These are phyloP conservation scores for Vitis hybrid DNA, from an alignment of 177 flowering plant genomes.

Conservation along the genomic window DNA sequence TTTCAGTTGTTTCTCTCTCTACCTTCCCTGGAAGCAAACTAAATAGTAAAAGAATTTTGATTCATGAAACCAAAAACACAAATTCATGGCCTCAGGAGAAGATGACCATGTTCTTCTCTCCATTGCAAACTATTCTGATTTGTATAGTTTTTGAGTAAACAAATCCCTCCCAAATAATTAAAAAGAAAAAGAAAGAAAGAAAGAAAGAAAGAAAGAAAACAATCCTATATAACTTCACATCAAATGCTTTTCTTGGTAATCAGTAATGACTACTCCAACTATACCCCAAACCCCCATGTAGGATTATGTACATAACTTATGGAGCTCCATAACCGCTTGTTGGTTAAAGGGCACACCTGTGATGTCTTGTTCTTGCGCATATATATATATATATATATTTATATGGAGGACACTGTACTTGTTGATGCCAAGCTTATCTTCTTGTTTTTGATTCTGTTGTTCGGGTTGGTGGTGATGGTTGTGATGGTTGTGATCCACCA, in stretches of 20 bases:
- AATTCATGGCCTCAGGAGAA: background rate
- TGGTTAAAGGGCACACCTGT: constrained; percentile 4
- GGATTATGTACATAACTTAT: constrained; percentile 34
- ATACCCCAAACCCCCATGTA: constrained; percentile 28
- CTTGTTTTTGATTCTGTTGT: constrained; percentile 42
- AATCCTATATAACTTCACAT: constrained; percentile 1
- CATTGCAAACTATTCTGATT: background rate
- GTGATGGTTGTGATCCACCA: constrained; percentile 48
- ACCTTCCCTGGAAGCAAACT: too few species aligned
- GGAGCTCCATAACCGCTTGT: constrained; percentile 20
- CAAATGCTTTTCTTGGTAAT: constrained; percentile 19
- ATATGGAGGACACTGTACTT: background rate
- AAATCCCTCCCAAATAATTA: background rate
- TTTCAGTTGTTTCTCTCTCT: too few species aligned
- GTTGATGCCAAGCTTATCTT: constrained; percentile 29
- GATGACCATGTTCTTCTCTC: constrained; percentile 1
- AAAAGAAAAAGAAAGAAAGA: background rate
- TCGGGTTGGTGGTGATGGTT: constrained; percentile 25
- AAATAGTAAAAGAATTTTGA: too few species aligned
- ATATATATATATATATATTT: too few species aligned
- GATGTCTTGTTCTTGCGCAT: too few species aligned
- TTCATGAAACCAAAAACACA: background rate
- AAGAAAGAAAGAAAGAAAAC: background rate
- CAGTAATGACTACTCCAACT: constrained; percentile 15
- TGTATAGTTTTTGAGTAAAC: constrained; percentile 5